A percentile compares a stretch with the other conserved stretches of the same genome.
These are phyloP conservation scores for Hypoxylon sp. DNA, from an alignment of 2,329 filamentous ascomycete species.

Conservation along the genomic window DNA sequence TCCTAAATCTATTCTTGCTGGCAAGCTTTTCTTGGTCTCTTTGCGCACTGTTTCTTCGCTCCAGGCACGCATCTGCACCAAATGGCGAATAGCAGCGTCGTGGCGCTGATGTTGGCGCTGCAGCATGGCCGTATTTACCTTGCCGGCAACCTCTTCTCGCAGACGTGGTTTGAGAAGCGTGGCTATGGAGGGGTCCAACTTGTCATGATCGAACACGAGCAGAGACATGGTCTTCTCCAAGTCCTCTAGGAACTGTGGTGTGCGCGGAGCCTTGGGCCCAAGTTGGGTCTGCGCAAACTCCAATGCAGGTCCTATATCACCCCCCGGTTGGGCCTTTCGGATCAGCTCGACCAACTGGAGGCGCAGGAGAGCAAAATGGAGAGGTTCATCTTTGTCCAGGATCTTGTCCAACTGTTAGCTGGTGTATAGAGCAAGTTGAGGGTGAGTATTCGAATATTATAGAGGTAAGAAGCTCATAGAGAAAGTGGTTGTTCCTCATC, in stretches of 20 bases:
- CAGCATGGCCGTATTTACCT: slow-evolving; percentile 89
- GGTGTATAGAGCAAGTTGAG: neutral
- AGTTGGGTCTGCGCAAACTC: slow-evolving; percentile 89
- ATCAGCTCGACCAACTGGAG: slow-evolving; percentile 96
- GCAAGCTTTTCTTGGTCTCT: slow-evolving; percentile 51
- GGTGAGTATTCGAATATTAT: neutral
- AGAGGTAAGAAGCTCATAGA: slow-evolving; percentile 67
- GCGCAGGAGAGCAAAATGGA: slow-evolving; percentile 90
- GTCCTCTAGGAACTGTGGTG: slow-evolving; percentile 81
- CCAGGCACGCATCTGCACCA: slow-evolving; percentile 86
- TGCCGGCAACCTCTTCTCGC: slow-evolving; percentile 81
- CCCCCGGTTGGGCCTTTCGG: slow-evolving; percentile 69
- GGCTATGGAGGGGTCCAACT: slow-evolving; percentile 76
- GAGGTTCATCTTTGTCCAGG: slow-evolving; percentile 78
- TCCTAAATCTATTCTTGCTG: slow-evolving; percentile 52
- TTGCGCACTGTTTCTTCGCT: slow-evolving; percentile 71
- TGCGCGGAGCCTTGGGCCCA: slow-evolving; percentile 84
- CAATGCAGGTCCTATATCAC: slow-evolving; percentile 80
- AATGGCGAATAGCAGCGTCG: slow-evolving; percentile 81
- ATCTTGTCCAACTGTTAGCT: slow-evolving; percentile 65
- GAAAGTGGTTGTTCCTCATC: slow-evolving; percentile 84
- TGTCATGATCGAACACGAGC: slow-evolving; percentile 85
- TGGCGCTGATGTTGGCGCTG: slow-evolving; percentile 73
- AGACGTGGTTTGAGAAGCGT: slow-evolving; percentile 81
- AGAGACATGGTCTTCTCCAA: slow-evolving; percentile 93